These are phyloP conservation scores for Uromyces viciae-fabae DNA, from an alignment of 1,284 basidiomycete genomes.

Conservation along the genomic window DNA sequence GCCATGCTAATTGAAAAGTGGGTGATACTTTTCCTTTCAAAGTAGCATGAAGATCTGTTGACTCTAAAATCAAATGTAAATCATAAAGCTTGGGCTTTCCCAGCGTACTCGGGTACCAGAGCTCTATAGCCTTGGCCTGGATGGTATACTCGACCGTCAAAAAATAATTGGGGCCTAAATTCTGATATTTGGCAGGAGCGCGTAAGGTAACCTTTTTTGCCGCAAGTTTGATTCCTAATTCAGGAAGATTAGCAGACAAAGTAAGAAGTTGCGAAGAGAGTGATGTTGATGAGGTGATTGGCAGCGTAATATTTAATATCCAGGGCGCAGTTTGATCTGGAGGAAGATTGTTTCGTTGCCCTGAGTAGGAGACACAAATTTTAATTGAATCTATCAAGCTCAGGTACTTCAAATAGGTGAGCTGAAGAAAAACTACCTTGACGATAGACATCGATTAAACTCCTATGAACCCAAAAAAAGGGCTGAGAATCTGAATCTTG, in stretches of 20 bases:
- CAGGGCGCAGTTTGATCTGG: slow-evolving; percentile 49
- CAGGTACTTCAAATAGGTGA: not conserved
- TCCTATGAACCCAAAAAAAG: slow-evolving; percentile 33
- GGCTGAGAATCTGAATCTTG: too few species aligned
- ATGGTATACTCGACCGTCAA: slow-evolving; percentile 47
- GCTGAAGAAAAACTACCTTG: slow-evolving; percentile 7
- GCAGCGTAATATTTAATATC: slow-evolving; percentile 51
- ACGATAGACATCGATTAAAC: slow-evolving; percentile 35
- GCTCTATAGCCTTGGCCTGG: slow-evolving; percentile 45
- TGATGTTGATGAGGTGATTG: slow-evolving; percentile 29
- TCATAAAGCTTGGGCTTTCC: slow-evolving; percentile 49
- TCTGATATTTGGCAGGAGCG: slow-evolving; percentile 37
- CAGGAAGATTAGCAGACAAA: slow-evolving; percentile 30
- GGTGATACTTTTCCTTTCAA: slow-evolving; percentile 5
- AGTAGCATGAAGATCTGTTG: not conserved
- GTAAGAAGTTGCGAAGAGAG: slow-evolving; percentile 30
- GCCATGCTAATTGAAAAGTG: slow-evolving; percentile 33
- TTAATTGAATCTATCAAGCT: too few species aligned
- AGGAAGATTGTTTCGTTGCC: slow-evolving; percentile 49
- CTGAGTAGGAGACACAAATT: slow-evolving; percentile 11
- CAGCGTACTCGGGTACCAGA: slow-evolving; percentile 50
- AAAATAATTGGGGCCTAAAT: slow-evolving; percentile 44
- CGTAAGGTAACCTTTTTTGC: not conserved
- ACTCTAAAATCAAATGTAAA: slow-evolving; percentile 40
- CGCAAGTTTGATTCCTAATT: slow-evolving; percentile 29